phyloP scores from a whole-genome alignment of 495 filamentous ascomycete genomes.

The Pseudotulostoma volvatum region DNA sequence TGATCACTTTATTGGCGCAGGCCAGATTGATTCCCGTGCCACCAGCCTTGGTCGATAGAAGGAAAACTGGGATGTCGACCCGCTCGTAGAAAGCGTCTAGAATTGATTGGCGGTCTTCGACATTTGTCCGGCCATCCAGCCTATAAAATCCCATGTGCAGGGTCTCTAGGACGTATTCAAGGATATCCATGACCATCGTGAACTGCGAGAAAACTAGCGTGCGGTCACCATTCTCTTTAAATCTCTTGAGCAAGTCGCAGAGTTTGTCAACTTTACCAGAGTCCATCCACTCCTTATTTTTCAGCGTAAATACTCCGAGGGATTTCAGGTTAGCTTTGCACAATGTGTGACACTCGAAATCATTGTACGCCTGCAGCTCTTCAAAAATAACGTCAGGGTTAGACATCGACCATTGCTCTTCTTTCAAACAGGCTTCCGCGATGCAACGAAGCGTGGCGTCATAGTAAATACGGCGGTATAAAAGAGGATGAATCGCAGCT shows the following conservation, averaged over 20 bases:
- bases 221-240: constrained; percentile 70
- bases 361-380: constrained; percentile 57
- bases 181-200: constrained; percentile 76
- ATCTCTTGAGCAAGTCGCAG: constrained; percentile 50
- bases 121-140: constrained; percentile 71
- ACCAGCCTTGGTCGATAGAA: constrained; percentile 83
- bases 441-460: constrained; percentile 62
- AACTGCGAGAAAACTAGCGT: constrained; percentile 86
- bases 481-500: constrained; percentile 80
- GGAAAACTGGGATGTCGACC: constrained; percentile 68
- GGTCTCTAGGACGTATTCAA: constrained; percentile 64
- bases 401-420: constrained; percentile 41
- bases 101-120: constrained; percentile 71
- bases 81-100: constrained; percentile 64
- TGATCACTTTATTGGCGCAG: constrained; percentile 90
- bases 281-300: constrained; percentile 72
- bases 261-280: constrained; percentile 79
- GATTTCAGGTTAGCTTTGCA: constrained; percentile 52
- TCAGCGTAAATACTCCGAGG: constrained; percentile 52
- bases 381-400: constrained; percentile 49
- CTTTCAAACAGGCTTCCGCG: constrained; percentile 52
- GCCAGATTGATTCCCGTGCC: constrained; percentile 92
- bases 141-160: constrained; percentile 59
- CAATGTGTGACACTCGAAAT: constrained; percentile 70
- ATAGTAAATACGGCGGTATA: constrained; percentile 66